A percentile compares a stretch with the other conserved stretches of the same genome.
phyloP scores from a whole-genome alignment of 1,284 basidiomycete species.

The Fistulinella cinereoalba region DNA sequence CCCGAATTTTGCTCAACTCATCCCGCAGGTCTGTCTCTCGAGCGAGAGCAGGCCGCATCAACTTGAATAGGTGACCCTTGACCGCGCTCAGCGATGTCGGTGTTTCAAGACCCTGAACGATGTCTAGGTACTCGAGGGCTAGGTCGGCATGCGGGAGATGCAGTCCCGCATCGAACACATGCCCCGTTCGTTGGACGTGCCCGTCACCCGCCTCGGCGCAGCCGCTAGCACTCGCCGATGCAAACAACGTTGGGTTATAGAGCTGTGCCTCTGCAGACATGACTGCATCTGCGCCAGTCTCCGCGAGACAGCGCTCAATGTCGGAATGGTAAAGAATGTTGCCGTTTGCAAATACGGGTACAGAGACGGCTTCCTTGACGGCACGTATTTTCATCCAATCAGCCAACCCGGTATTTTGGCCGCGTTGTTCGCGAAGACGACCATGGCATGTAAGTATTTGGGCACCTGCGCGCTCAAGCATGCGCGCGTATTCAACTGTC shows the following conservation, averaged over 20 bases:
- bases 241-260: constrained; percentile 89
- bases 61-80: constrained; percentile 92
- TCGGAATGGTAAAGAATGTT: constrained; percentile 88
- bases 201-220: too few relatives aligned
- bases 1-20: constrained; percentile 54
- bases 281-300: constrained; percentile 87
- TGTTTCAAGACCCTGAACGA: constrained; percentile 73
- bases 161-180: constrained; percentile 36
- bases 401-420: constrained; percentile 77
- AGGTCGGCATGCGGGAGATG: constrained; percentile 66
- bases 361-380: constrained; percentile 82
- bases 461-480: constrained; percentile 93
- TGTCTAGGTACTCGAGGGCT: constrained; percentile 84
- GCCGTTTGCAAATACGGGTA: constrained; percentile 98
- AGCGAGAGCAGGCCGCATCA: constrained; percentile 78
- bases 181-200: background rate
- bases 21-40: constrained; percentile 74
- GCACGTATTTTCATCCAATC: constrained; percentile 84
- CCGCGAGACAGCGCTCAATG: constrained; percentile 70
- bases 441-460: constrained; percentile 96
- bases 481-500: constrained; percentile 90
- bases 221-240: constrained; percentile 5
- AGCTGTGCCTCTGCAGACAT: constrained; percentile 97
- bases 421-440: constrained; percentile 87
- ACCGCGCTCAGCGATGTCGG: constrained; percentile 73